Evolutionary conservation across 352 stramenopile species (phyloP).

Genomic region (Globisporangium apiculatum): DNA sequence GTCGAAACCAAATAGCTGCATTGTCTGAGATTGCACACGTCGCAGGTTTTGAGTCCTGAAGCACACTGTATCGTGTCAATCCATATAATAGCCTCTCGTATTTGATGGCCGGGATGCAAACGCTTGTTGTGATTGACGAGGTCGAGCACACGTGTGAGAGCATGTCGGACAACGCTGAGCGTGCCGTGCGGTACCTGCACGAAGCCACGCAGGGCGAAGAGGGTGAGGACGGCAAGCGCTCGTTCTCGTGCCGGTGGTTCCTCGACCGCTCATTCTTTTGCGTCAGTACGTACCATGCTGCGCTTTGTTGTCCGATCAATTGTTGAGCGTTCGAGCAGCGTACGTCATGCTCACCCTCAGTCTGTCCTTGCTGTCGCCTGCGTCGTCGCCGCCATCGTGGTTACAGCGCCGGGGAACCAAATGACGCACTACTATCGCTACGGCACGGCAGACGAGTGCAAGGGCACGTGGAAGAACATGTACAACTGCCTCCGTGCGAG

Average conservation of each 20-base stretch:
- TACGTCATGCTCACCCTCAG: too few species aligned
- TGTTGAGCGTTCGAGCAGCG: too few species aligned
- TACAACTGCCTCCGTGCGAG: slow-evolving; percentile 70
- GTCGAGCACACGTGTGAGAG: background rate
- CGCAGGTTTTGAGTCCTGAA: too few species aligned
- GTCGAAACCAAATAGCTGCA: background rate
- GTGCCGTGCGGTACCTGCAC: slow-evolving; percentile 57
- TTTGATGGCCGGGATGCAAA: background rate
- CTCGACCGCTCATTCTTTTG: slow-evolving; percentile 76
- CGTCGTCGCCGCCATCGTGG: too few species aligned
- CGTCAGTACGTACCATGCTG: slow-evolving; percentile 68
- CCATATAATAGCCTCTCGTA: too few species aligned
- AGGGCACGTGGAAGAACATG: slow-evolving; percentile 78
- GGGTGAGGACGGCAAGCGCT: slow-evolving; percentile 29
- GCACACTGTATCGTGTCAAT: too few species aligned
- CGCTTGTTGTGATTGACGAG: background rate
- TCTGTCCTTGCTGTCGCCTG: too few species aligned
- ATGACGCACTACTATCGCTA: slow-evolving; percentile 79
- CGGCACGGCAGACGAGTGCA: slow-evolving; percentile 67
- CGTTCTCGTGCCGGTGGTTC: slow-evolving; percentile 70
- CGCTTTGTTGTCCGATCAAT: too few species aligned
- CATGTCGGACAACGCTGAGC: slow-evolving; percentile 36
- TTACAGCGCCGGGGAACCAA: slow-evolving; percentile 62
- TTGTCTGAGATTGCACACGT: too few species aligned
- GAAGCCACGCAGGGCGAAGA: slow-evolving; percentile 24